Evolutionary conservation across 306 rosid genomes (phyloP).

Genomic region (Sphenostylis stenocarpa): DNA sequence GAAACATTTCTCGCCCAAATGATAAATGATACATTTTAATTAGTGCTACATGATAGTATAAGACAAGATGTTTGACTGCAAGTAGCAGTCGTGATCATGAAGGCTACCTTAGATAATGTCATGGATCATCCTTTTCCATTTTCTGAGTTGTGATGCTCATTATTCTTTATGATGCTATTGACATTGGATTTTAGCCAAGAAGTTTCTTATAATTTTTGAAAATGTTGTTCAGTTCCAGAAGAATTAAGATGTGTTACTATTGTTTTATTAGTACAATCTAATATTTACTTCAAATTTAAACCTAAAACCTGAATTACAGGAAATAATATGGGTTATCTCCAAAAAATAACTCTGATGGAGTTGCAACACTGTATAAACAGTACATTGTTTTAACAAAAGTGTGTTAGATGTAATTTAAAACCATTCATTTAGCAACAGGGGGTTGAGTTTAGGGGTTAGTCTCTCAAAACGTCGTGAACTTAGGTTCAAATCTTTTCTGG

Average conservation of each 20-base stretch:
- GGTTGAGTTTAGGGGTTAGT: not conserved
- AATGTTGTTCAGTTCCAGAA: constrained; percentile 20
- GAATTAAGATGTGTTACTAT: constrained; percentile 11
- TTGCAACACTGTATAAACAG: not conserved
- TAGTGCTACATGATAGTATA: not conserved
- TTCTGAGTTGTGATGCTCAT: constrained; percentile 6
- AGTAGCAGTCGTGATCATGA: not conserved
- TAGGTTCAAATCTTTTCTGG: not conserved
- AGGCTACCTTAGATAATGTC: not conserved
- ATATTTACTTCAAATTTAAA: not conserved
- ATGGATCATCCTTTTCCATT: not conserved
- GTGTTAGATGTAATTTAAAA: not conserved
- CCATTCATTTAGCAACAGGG: not conserved
- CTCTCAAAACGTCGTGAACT: not conserved
- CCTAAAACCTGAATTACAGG: not conserved
- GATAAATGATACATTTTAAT: not conserved
- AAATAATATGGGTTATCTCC: not conserved
- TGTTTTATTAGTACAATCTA: not conserved
- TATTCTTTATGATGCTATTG: constrained; percentile 12
- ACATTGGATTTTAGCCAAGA: not conserved
- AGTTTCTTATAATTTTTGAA: not conserved
- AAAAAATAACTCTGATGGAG: not conserved
- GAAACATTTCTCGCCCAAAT: constrained; percentile 1
- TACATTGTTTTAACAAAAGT: not conserved
- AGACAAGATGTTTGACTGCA: not conserved